Conservation (phyloP, 2,329 filamentous ascomycete species). For the Emericellopsis atlantica region DNA sequence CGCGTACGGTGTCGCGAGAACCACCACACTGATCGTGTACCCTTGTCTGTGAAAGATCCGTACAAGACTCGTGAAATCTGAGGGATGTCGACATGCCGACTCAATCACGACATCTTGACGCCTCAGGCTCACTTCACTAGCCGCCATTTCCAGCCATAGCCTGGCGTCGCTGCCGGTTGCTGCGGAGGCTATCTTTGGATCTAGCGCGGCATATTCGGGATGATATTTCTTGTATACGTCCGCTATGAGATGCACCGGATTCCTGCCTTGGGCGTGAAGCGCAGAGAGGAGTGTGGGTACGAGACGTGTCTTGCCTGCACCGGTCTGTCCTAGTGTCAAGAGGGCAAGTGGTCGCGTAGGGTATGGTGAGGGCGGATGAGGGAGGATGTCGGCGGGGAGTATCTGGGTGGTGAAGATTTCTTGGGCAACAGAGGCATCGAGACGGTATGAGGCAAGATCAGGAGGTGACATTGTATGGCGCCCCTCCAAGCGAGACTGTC, state of each 20-base stretch:
- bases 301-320: constrained; percentile 32
- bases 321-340: constrained; percentile 32
- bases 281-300: constrained; percentile 23
- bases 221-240: constrained; percentile 37
- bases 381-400: constrained; percentile 19
- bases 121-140: constrained; percentile 14
- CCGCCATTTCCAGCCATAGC: constrained; percentile 28
- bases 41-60: constrained; percentile 16
- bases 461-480: constrained; percentile 6
- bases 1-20: constrained; percentile 27
- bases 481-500: too few species aligned
- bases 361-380: constrained; percentile 2
- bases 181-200: constrained; percentile 20
- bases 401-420: constrained; percentile 17
- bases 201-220: constrained; percentile 22
- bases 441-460: constrained; percentile 16
- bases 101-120: constrained; percentile 27
- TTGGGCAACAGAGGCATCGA: constrained; percentile 14
- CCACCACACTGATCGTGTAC: constrained; percentile 24
- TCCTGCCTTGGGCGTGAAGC: constrained; percentile 8
- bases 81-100: constrained; percentile 28
- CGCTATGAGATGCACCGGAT: constrained; percentile 28
- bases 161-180: constrained; percentile 28
- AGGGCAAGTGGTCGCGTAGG: constrained; percentile 20
- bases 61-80: constrained; percentile 24